phyloP scores from a whole-genome alignment of 2,329 filamentous ascomycete genomes.

The Rosellinia necatrix region DNA sequence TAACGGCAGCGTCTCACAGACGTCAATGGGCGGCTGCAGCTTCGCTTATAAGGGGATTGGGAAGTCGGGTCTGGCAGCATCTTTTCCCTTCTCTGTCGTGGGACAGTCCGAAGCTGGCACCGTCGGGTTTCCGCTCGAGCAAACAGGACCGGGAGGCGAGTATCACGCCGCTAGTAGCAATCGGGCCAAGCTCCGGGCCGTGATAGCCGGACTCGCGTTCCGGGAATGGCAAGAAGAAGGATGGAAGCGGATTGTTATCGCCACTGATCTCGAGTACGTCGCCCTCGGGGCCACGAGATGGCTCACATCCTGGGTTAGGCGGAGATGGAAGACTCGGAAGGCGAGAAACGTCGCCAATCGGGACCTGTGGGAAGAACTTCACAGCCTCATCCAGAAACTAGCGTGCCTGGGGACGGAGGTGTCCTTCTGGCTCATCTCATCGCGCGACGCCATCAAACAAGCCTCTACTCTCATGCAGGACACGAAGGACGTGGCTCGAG shows the following conservation, averaged over 20 bases:
- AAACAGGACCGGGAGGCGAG: slow-evolving; percentile 42
- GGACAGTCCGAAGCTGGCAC: slow-evolving; percentile 26
- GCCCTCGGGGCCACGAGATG: slow-evolving; percentile 47
- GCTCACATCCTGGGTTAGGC: slow-evolving; percentile 46
- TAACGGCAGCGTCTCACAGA: slow-evolving; percentile 40
- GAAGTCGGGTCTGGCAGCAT: slow-evolving; percentile 12
- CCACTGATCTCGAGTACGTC: slow-evolving; percentile 54
- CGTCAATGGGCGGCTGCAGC: slow-evolving; percentile 34
- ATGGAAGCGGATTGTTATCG: slow-evolving; percentile 49
- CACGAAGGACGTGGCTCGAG: slow-evolving; percentile 30
- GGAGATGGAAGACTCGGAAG: slow-evolving; percentile 43
- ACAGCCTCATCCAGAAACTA: slow-evolving; percentile 33
- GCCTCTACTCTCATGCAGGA: slow-evolving; percentile 30
- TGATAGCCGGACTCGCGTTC: slow-evolving; percentile 50
- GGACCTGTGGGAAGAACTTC: slow-evolving; percentile 50
- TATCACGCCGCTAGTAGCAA: slow-evolving; percentile 45
- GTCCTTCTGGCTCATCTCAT: slow-evolving; percentile 37
- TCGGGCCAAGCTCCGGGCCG: slow-evolving; percentile 50
- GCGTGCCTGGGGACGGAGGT: slow-evolving; percentile 32
- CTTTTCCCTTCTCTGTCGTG: slow-evolving; percentile 23
- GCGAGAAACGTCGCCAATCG: slow-evolving; percentile 42
- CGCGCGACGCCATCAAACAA: slow-evolving; percentile 18
- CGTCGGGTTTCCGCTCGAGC: slow-evolving; percentile 44
- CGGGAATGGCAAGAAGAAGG: slow-evolving; percentile 47
- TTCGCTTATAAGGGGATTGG: slow-evolving; percentile 39